These are phyloP conservation scores for Paramecium pentaurelia DNA, from an alignment of 73 alveolate species.

Conservation along the genomic window DNA sequence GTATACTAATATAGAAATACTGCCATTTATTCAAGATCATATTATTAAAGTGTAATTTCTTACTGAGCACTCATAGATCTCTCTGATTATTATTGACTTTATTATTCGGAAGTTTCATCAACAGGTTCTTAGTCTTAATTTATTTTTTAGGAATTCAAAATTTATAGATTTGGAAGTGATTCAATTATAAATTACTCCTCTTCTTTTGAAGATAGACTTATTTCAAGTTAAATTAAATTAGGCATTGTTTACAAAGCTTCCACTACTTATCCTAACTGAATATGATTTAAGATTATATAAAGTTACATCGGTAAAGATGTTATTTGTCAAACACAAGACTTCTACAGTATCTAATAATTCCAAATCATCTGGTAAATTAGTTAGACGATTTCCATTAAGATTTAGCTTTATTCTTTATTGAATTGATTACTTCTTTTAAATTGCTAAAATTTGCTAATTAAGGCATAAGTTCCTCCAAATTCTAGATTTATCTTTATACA, in stretches of 20 bases:
- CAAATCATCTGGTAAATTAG: constrained; percentile 48
- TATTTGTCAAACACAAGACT: constrained; percentile 35
- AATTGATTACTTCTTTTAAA: constrained; percentile 32
- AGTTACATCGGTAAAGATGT: constrained; percentile 42
- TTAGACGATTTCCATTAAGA: constrained; percentile 58
- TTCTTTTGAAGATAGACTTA: not conserved
- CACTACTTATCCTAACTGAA: not conserved
- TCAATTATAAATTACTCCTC: constrained; percentile 51
- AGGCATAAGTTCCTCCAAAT: constrained; percentile 31
- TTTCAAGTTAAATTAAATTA: not conserved
- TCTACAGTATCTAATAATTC: constrained; percentile 9
- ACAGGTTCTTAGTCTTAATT: not conserved
- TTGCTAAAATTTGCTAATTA: constrained; percentile 39
- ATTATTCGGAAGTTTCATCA: not conserved
- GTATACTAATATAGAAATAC: not conserved
- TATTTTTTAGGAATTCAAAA: constrained; percentile 36
- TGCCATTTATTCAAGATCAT: constrained; percentile 58
- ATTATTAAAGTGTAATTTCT: constrained; percentile 37
- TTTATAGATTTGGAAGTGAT: constrained; percentile 42
- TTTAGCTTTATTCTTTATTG: not conserved
- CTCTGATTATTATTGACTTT: not conserved
- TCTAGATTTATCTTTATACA: not conserved
- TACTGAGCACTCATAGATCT: constrained; percentile 6
- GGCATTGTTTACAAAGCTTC: constrained; percentile 59
- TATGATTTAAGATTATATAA: not conserved